Base-by-base conservation (phyloP, 768 basidiomycete species). In the Neoboletus brunneissimus region DNA sequence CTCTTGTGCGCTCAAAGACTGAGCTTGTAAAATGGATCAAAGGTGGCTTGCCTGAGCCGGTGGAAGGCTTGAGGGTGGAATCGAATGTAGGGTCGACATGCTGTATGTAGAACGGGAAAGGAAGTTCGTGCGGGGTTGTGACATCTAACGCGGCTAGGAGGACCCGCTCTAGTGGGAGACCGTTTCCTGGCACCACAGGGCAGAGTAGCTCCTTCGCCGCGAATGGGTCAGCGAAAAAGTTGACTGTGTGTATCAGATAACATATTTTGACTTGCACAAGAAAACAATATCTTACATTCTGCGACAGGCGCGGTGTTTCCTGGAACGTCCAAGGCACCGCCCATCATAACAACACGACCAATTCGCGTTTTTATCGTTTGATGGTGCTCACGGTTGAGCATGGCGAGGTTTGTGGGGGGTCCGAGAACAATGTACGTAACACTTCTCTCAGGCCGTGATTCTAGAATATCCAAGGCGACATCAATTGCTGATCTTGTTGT, bases 321-420 rank as follows among this genome's bases (percentile, higher is more conserved):
- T 0, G 94, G 92, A 32, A 92, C 89, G 60, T 95, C 92, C 23
- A 98, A 69, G 2, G 93, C 89, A 15, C 93, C 94, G n/a, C 94
- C 94, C 93, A 98, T 96, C 68, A 85, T 87, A 22, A 94, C 73
- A 9, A 98, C 75, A n/a, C 86, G 80, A 5, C 86, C 90, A 29
- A 92, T 81, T 42, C 82, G 81, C 13, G 79, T 71, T 9, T 73
- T 72, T 31, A 94, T 75, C 12, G 79, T 73, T 35, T 75, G 67
- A 11, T 80, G 77, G 60, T 91, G 79, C 42, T 75, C 63, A 8
- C 78, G 79, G 68, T 90, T 74, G 56, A 89, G 76, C 34, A 76
- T 73, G 1, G 91, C 91, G 32, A 98, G 77, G 64, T 88, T 93
- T 12, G 93, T 95, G 52, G 91, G 78, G 42, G 89, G 87, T 1